These are phyloP conservation scores for Xylariaceae sp. DNA, from an alignment of 2,329 filamentous ascomycete genomes.

Conservation along the genomic window DNA sequence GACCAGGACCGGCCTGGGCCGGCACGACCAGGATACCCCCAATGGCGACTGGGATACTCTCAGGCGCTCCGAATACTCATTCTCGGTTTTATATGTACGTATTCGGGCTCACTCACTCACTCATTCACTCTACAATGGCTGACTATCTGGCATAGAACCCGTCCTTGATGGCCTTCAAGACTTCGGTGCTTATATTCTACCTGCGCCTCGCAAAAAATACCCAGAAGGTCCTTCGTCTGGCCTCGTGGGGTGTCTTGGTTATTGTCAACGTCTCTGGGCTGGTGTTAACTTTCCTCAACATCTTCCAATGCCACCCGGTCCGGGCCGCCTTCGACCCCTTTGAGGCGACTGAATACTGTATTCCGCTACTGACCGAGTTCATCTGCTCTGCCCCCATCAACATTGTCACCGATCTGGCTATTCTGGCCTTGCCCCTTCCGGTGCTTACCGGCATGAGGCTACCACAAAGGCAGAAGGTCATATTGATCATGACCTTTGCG, in stretches of 20 bases:
- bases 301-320: slow-evolving; percentile 77
- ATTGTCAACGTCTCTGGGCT: slow-evolving; percentile 73
- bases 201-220: slow-evolving; percentile 72
- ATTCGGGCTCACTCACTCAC: too few relatives aligned
- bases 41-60: slow-evolving; percentile 40
- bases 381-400: slow-evolving; percentile 80
- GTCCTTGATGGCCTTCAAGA: slow-evolving; percentile 83
- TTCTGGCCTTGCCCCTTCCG: slow-evolving; percentile 80
- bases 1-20: slow-evolving; percentile 58
- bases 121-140: too few relatives aligned
- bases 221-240: slow-evolving; percentile 67
- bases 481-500: slow-evolving; percentile 77
- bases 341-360: slow-evolving; percentile 34
- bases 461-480: slow-evolving; percentile 78
- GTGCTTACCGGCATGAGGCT: slow-evolving; percentile 81
- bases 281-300: slow-evolving; percentile 76
- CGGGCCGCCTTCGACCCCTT: slow-evolving; percentile 55
- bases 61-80: slow-evolving; percentile 54
- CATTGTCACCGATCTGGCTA: slow-evolving; percentile 82
- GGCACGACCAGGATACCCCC: slow-evolving; percentile 54
- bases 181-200: slow-evolving; percentile 88
- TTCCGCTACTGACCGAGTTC: slow-evolving; percentile 54
- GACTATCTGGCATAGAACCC: slow-evolving; percentile 70
- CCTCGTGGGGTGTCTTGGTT: slow-evolving; percentile 70
- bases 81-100: slow-evolving; percentile 55